Percentiles rank a stretch among this genome's conserved stretches.
Conservation (phyloP, 2,329 filamentous ascomycete genomes). For the Colletotrichum eremochloae region DNA sequence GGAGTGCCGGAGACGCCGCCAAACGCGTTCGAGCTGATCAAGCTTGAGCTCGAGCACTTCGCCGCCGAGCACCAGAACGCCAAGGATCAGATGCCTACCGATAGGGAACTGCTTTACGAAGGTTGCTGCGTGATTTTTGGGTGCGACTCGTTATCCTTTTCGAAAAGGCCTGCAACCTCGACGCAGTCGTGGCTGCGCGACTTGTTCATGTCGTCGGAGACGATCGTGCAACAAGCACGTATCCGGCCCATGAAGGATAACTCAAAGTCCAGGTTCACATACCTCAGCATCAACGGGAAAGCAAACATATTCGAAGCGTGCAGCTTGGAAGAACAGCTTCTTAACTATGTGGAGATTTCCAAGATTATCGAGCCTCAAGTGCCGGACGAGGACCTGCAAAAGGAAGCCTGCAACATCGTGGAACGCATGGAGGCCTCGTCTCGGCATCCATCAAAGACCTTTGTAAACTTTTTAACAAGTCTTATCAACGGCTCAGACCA, state of each 20-base stretch:
- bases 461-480: slow-evolving; percentile 17
- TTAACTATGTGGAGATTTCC: slow-evolving; percentile 26
- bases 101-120: slow-evolving; percentile 36
- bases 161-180: slow-evolving; percentile 40
- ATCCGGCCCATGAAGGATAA: slow-evolving; percentile 26
- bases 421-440: slow-evolving; percentile 11
- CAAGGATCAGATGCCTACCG: slow-evolving; percentile 13
- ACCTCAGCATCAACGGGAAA: slow-evolving; percentile 39
- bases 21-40: slow-evolving; percentile 38
- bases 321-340: slow-evolving; percentile 32
- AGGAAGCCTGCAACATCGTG: slow-evolving; percentile 33
- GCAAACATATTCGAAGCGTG: slow-evolving; percentile 36
- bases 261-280: slow-evolving; percentile 28
- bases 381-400: slow-evolving; percentile 22
- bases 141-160: slow-evolving; percentile 18
- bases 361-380: slow-evolving; percentile 16
- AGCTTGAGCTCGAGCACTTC: slow-evolving; percentile 35
- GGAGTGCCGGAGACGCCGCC: slow-evolving; percentile 39
- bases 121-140: slow-evolving; percentile 45
- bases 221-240: slow-evolving; percentile 43
- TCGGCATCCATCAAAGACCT: slow-evolving; percentile 6
- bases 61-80: slow-evolving; percentile 11
- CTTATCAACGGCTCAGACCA: slow-evolving; percentile 31
- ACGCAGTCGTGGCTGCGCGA: slow-evolving; percentile 47
- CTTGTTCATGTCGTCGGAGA: slow-evolving; percentile 40